Conservation (phyloP, 2,329 filamentous ascomycete genomes). For the Ascochyta clinopodiicola region DNA sequence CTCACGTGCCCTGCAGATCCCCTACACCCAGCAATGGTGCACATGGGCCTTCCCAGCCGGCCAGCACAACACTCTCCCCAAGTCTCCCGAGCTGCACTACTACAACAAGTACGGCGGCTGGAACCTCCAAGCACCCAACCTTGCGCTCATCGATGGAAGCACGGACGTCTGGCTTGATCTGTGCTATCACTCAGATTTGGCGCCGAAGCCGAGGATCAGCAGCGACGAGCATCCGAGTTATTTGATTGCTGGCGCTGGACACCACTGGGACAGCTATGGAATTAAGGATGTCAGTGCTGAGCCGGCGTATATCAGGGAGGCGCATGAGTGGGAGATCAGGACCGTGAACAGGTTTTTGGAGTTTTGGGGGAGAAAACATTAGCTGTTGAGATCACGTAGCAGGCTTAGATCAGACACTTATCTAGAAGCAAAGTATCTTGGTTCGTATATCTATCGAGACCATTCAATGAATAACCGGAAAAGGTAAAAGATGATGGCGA, state of each 20-base stretch:
- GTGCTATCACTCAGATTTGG: constrained; percentile 58
- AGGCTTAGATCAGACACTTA: neutral
- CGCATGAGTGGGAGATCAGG: constrained; percentile 59
- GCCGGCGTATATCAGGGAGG: constrained; percentile 59
- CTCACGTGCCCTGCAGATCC: constrained; percentile 55
- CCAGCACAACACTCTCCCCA: constrained; percentile 53
- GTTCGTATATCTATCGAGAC: neutral
- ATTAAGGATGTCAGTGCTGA: constrained; percentile 52
- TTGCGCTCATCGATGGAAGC: constrained; percentile 61
- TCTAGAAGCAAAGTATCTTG: no score
- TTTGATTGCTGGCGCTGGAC: constrained; percentile 59
- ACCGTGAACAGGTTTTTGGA: constrained; percentile 50
- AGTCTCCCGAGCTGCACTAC: constrained; percentile 50
- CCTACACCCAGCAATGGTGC: constrained; percentile 64
- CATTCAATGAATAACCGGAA: neutral
- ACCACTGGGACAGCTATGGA: constrained; percentile 60
- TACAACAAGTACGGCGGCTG: constrained; percentile 59
- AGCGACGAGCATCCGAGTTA: constrained; percentile 57
- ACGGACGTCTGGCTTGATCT: constrained; percentile 61
- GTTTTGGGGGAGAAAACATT: constrained; percentile 20
- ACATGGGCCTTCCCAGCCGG: constrained; percentile 61
- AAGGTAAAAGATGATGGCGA: no score
- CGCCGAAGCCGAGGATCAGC: constrained; percentile 44
- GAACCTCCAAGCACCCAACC: constrained; percentile 54
- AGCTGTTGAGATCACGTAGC: neutral